phyloP scores from a whole-genome alignment of 2,329 filamentous ascomycete species.

The Sarocladiaceae sp. region DNA sequence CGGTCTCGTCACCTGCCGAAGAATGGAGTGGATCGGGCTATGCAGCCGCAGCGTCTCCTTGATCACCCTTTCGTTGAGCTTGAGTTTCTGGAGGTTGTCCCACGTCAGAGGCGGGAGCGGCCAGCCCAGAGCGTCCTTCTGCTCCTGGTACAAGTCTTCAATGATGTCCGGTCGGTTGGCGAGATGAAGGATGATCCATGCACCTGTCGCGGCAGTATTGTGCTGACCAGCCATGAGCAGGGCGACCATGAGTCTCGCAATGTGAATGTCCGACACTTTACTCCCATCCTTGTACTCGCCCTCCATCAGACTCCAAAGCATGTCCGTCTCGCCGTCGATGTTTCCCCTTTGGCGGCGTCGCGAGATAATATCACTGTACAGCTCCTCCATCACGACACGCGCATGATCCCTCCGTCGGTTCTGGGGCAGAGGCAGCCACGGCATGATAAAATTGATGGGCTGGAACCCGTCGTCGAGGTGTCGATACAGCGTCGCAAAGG shows the following conservation, averaged over 20 bases:
- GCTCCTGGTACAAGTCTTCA: neutral
- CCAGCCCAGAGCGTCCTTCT: slow-evolving; percentile 6
- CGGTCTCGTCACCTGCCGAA: neutral
- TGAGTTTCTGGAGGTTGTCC: slow-evolving; percentile 5
- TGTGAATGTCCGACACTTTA: slow-evolving; percentile 1
- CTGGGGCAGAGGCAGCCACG: slow-evolving; percentile 2
- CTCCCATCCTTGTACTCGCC: slow-evolving; percentile 2
- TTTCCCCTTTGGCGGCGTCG: neutral
- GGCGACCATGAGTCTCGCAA: slow-evolving; percentile 1
- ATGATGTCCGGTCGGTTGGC: neutral
- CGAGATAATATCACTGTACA: slow-evolving; percentile 1
- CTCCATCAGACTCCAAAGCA: slow-evolving; percentile 6
- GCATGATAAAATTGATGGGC: slow-evolving; percentile 1
- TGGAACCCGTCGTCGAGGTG: slow-evolving; percentile 6
- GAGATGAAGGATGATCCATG: slow-evolving; percentile 5
- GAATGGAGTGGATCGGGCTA: slow-evolving; percentile 4
- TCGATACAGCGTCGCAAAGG: neutral
- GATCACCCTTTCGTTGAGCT: slow-evolving; percentile 2
- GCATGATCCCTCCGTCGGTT: neutral
- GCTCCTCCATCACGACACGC: neutral
- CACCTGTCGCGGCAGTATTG: slow-evolving; percentile 1
- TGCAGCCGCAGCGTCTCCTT: slow-evolving; percentile 3
- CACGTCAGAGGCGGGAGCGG: neutral
- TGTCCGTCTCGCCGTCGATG: neutral
- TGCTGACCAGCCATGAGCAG: slow-evolving; percentile 3